These are phyloP conservation scores for Russula lepida DNA, from an alignment of 768 basidiomycete genomes.

Conservation along the genomic window DNA sequence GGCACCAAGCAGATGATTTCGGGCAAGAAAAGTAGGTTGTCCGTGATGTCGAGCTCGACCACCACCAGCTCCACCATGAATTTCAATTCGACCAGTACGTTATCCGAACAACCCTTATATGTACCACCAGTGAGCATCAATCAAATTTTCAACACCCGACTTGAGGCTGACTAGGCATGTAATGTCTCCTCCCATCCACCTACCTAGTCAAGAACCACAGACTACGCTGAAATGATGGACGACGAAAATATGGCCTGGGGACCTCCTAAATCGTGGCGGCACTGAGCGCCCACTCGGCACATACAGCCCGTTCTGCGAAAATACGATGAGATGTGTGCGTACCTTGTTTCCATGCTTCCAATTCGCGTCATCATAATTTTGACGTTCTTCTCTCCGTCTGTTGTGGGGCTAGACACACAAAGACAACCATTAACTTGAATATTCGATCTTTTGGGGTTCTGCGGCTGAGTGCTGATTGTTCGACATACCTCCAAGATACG, in stretches of 20 bases:
- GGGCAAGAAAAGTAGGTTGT: neutral
- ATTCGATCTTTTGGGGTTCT: no score
- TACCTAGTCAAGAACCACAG: neutral
- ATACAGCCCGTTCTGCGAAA: neutral
- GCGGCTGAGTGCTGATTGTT: neutral
- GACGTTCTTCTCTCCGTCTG: neutral
- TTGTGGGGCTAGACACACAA: neutral
- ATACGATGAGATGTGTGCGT: neutral
- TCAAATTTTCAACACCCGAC: neutral
- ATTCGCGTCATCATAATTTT: neutral
- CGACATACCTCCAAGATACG: neutral
- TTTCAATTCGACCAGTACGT: neutral
- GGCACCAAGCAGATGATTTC: neutral
- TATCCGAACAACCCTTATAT: neutral
- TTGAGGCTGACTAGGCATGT: neutral
- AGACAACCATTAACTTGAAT: neutral
- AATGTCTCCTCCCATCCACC: neutral
- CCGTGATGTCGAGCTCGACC: neutral
- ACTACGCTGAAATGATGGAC: slow-evolving; percentile 23
- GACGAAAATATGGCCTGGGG: slow-evolving; percentile 30
- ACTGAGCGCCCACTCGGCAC: slow-evolving; percentile 1
- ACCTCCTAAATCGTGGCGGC: slow-evolving; percentile 15
- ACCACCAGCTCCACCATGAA: neutral
- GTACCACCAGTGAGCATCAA: neutral
- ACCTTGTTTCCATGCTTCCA: neutral